Evolutionary conservation across 2,329 filamentous ascomycete genomes (phyloP), one percentile per base, ranked within the genome.

Genomic region (Colletotrichum orbiculare): DNA sequence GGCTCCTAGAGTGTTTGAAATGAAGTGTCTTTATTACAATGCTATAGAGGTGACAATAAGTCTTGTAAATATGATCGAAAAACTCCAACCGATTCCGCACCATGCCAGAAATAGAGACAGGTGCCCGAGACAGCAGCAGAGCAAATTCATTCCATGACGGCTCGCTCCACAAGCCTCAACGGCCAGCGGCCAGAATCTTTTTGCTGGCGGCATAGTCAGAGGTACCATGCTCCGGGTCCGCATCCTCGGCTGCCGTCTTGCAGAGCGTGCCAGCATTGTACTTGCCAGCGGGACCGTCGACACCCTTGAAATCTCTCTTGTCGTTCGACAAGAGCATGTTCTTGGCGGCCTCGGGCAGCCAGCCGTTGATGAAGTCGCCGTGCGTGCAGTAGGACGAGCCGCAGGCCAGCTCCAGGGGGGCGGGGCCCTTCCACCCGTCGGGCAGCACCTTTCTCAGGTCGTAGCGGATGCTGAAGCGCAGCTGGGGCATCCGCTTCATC

Each of bases 291-390:
- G 42, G 54, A 0, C 54, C 54, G 34, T 56, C 42, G 4, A 56
- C 42, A 33, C 42, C 54, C 0, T 17, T 17, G 17, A 17, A 17
- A 17, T 47, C 42, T 34, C 42, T 46, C 41, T 47, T 56, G n/a
- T 17, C n/a, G 10, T 47, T 56, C 10, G 54, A 41, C 35, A 68
- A 71, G 13, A 82, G 64, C 79, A 83, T 81, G 55, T 79, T 79
- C 64, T 71, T 38, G 0, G 77, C 77, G 0, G 74, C 76, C 58
- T 81, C 78, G 12, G 70, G 69, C 1, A 77, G 72, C 81, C 81
- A 83, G 8, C 76, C 81, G 43, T 82, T 82, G 71, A 83, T 81
- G 58, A 83, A 83, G 69, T 83, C 81, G 4, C 81, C 81, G 67
- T 83, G 81, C 6, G 72, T 74, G 74, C 78, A 79, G 68, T 74